Base-by-base conservation (phyloP, 257 asterid genomes). In the Catharanthus roseus region DNA sequence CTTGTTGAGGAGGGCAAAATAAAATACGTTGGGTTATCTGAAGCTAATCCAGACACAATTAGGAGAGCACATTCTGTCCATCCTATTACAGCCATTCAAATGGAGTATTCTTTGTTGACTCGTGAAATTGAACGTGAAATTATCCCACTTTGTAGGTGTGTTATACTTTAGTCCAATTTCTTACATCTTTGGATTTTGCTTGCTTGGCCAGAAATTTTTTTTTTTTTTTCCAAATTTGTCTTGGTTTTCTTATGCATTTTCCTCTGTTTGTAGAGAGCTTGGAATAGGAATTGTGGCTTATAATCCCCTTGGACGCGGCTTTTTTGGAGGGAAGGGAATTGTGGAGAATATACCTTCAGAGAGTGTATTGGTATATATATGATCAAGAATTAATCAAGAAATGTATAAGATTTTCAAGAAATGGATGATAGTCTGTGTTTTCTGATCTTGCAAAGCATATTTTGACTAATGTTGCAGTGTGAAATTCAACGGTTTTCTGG, bases 61-160 rank as follows among this genome's bases (percentile, higher is more conserved):
- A 82, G 67, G 85, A 84, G 90, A 67, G 93, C 90, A 1, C 87
- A 87, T 50, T 79, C 68, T 0, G 83, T 87, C 74, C 93, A 87
- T 77, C 90, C 93, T 2, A 58, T 87, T 61, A 84, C 83, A 24
- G 84, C 86, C 8, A 71, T 85, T 19, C 84, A 87, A 39, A 87
- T 87, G 85, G 93, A 87, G 78, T 87, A 87, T 58, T 87, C 90
- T 18, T 54, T 85, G 24, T 82, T 86, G 88, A 77, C 84, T 44
- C 84, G 90, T 16, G 87, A 80, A 6, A 84, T 87, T 10, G 90
- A 85, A 67, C 76, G 80, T 3, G 88, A 80, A 41, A 79, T 85
- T 16, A 76, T 87, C 72, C 90, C 90, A 6, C 78, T 85, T 71
- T 87, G 93, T 68, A 67, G 88, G 90, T 83, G 42, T 5, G 77